These are phyloP conservation scores for Trichosanthes cucumerina DNA, from an alignment of 306 rosid genomes.

Conservation along the genomic window DNA sequence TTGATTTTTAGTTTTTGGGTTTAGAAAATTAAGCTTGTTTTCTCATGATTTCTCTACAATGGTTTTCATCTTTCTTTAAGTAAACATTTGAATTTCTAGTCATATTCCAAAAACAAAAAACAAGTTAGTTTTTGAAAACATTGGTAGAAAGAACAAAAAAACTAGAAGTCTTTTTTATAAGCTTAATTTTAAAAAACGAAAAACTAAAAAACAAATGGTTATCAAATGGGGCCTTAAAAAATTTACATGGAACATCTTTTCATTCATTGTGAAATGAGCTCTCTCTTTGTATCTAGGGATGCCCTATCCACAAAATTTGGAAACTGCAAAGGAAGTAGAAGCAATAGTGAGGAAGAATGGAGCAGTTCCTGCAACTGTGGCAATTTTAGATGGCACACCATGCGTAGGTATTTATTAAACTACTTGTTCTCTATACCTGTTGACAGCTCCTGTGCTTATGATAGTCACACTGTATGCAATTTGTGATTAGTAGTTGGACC, in stretches of 20 bases:
- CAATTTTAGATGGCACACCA: conserved; percentile 81
- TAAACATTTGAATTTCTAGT: no score
- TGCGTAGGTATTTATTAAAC: conserved; percentile 49
- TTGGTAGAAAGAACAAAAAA: no score
- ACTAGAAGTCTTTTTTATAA: no score
- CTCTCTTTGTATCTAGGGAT: conserved; percentile 47
- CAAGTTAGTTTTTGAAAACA: no score
- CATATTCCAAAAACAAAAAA: no score
- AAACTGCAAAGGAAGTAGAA: conserved; percentile 82
- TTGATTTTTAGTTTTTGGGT: no score
- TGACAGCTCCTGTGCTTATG: not conserved
- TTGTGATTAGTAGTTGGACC: not conserved
- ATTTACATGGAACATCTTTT: not conserved
- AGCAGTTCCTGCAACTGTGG: conserved; percentile 93
- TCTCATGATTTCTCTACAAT: no score
- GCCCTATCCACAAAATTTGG: conserved; percentile 88
- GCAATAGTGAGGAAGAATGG: conserved; percentile 59
- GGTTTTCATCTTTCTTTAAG: no score
- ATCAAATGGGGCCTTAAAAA: no score
- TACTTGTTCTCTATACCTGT: not conserved
- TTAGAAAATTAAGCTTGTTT: no score
- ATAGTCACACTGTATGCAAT: not conserved
- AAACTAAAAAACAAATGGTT: no score
- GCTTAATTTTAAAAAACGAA: no score
- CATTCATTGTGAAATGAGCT: not conserved